These are phyloP conservation scores for Phyllostachys edulis DNA, from an alignment of 176 grass and related monocot species.

Conservation along the genomic window DNA sequence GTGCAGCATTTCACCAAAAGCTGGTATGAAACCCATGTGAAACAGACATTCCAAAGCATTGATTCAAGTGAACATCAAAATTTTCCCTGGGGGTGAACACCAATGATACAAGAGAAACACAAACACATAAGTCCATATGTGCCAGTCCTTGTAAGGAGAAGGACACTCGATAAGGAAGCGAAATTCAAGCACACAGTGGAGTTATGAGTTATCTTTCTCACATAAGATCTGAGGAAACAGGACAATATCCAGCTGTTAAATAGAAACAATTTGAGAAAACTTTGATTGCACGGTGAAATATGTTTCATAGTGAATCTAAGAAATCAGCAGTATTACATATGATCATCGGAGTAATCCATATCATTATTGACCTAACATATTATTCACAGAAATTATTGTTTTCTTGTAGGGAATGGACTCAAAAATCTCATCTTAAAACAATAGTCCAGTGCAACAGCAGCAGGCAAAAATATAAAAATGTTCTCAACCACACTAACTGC, in stretches of 20 bases:
- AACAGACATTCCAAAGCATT: slow-evolving; percentile 1
- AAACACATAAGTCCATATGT: background rate
- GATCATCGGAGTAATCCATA: background rate
- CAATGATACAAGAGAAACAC: background rate
- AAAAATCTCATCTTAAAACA: slow-evolving; percentile 86
- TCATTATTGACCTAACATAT: slow-evolving; percentile 6
- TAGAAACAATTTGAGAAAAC: slow-evolving; percentile 13
- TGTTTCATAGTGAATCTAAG: slow-evolving; percentile 18
- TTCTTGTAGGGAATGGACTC: slow-evolving; percentile 74
- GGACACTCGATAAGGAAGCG: slow-evolving; percentile 1
- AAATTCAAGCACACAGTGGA: slow-evolving; percentile 14
- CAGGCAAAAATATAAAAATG: slow-evolving; percentile 75
- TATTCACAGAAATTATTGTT: slow-evolving; percentile 43
- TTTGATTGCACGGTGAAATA: background rate
- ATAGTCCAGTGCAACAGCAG: slow-evolving; percentile 82
- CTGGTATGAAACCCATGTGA: background rate
- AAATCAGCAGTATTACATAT: slow-evolving; percentile 34
- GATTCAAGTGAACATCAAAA: slow-evolving; percentile 16
- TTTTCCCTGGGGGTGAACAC: background rate
- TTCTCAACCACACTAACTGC: slow-evolving; percentile 63
- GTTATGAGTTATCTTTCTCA: background rate
- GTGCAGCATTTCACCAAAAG: slow-evolving; percentile 15
- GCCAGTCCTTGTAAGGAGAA: background rate
- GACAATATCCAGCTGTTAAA: slow-evolving; percentile 15
- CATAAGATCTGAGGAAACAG: background rate